Evolutionary conservation across 345 rosid species (phyloP).

Genomic region (Citrus cavaleriei): DNA sequence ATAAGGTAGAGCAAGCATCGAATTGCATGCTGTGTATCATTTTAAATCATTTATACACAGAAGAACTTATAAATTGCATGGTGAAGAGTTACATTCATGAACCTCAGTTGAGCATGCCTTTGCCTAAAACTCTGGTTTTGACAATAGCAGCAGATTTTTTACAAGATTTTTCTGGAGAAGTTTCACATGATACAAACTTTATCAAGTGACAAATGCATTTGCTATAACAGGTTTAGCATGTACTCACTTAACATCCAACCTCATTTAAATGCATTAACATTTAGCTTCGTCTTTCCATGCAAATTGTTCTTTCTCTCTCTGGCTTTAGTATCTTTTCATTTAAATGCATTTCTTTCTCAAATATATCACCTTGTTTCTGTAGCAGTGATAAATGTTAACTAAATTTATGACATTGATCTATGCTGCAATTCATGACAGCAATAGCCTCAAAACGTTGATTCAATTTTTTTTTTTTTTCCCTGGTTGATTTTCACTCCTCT

Average conservation of each 20-base stretch:
- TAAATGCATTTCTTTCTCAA: background rate
- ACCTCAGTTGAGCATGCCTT: background rate
- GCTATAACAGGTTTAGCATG: background rate
- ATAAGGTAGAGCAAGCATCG: background rate
- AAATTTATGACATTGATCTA: background rate
- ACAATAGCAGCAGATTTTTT: background rate
- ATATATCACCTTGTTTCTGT: background rate
- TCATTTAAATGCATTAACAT: background rate
- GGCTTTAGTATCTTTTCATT: background rate
- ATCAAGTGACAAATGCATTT: too few relatives aligned
- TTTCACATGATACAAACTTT: too few relatives aligned
- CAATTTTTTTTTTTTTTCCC: too few relatives aligned
- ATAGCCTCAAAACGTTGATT: background rate
- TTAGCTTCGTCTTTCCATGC: background rate
- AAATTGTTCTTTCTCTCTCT: background rate
- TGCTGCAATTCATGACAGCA: background rate
- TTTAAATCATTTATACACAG: background rate
- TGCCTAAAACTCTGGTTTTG: background rate
- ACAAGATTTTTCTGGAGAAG: background rate
- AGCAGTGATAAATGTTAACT: background rate
- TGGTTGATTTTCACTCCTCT: background rate
- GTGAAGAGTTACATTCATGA: background rate
- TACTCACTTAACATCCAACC: too few relatives aligned
- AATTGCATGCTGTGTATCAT: background rate
- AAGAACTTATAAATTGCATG: background rate